Conservation (phyloP, 768 basidiomycete species). For the Cubamyces lactineus region DNA sequence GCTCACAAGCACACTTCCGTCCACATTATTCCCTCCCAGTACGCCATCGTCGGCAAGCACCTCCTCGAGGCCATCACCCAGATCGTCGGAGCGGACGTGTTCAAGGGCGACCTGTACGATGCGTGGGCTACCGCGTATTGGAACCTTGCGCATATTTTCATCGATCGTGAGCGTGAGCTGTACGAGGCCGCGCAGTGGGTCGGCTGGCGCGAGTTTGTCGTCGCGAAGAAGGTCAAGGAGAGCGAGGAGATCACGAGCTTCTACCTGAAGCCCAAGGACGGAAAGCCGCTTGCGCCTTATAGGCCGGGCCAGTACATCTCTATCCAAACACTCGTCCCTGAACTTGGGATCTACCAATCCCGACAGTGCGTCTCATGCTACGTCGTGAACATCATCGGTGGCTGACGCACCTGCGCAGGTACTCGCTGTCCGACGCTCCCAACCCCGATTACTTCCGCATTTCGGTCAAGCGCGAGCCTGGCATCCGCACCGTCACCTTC, state of each 20-base stretch:
- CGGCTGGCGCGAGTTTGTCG: constrained; percentile 29
- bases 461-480: constrained; percentile 32
- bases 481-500: constrained; percentile 14
- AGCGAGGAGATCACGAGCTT: constrained; percentile 30
- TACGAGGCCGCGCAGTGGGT: constrained; percentile 28
- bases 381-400: background rate
- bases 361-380: constrained; percentile 23
- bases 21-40: constrained; percentile 30
- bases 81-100: constrained; percentile 23
- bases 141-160: constrained; percentile 30
- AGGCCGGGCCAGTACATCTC: constrained; percentile 32
- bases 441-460: constrained; percentile 29
- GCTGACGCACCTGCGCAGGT: constrained; percentile 7
- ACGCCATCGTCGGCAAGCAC: constrained; percentile 29
- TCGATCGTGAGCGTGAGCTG: constrained; percentile 29
- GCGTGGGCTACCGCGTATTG: constrained; percentile 32
- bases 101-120: constrained; percentile 17
- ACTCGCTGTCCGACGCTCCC: constrained; percentile 31
- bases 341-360: constrained; percentile 27
- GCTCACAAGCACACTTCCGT: constrained; percentile 32
- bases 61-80: constrained; percentile 28
- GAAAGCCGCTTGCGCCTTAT: constrained; percentile 21
- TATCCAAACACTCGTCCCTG: constrained; percentile 26
- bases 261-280: constrained; percentile 30
- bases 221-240: constrained; percentile 27